Evolutionary conservation across 768 basidiomycete species (phyloP), one percentile per base, ranked within the genome.

Genomic region (Kwoniella newhampshirensis): DNA sequence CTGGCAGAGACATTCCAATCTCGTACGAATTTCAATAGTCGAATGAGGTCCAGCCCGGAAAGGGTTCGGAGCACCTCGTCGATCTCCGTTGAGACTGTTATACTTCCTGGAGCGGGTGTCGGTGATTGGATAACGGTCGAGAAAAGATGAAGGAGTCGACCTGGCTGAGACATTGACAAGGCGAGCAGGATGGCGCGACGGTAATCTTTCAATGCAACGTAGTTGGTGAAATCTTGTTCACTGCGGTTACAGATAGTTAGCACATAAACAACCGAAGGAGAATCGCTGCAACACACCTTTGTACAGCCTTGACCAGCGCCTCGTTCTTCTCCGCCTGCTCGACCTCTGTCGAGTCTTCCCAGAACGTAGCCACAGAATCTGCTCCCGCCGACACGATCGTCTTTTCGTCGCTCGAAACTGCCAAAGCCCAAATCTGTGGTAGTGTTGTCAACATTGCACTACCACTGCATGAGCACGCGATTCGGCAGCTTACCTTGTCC

Each of bases 1-100:
- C 86, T 86, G n/a, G 88, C 88, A 60, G 86, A 87, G n/a, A 92
- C 85, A 76, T 98, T 99, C 96, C 96, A 99, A 64, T 87, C 86
- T 43, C 89, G 82, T 41, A 91, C 81, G 75, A 89, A 92, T 17
- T 83, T 82, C 51, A 97, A 79, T 32, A 99, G 81, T 54, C 85
- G 85, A 5, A 85, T 86, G 25, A 98, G 83, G 63, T 97, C 92
- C 13, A 84, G 74, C 3, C 83, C 80, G 0, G 82, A 77, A 12
- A 99, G 81, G 0, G 84, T 85, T 52, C 83, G 82, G 63, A 99
- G 80, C 42, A 96, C 88, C 62, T 85, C 81, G 75, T 97, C 93
- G 15, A 98, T 85, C 18, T 86, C 82, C 0, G 75, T 57, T 53
- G 83, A 81, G 12, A 91, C 91, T 0, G 89, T 89, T 40, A 87